Conservation (phyloP, 768 basidiomycete species). For the Solioccasus polychromus region DNA sequence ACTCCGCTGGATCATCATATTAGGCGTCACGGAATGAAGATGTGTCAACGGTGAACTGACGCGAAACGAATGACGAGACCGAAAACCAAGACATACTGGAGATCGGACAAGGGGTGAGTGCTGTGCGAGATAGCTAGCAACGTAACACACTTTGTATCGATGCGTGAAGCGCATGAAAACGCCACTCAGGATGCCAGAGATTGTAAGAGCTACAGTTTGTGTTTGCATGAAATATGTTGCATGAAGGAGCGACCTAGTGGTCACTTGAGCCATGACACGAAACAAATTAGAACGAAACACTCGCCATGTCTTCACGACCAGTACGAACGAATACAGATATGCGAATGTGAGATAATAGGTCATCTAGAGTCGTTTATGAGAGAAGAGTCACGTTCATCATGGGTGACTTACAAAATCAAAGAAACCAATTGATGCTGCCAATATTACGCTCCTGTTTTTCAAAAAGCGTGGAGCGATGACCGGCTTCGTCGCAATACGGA, state of each 20-base stretch:
- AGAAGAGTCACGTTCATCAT: background rate
- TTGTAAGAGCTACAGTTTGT: slow-evolving; percentile 56
- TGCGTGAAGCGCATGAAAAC: slow-evolving; percentile 49
- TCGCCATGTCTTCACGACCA: slow-evolving; percentile 50
- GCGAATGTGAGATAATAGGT: slow-evolving; percentile 69
- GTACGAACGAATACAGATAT: slow-evolving; percentile 69
- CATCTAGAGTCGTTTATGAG: slow-evolving; percentile 34
- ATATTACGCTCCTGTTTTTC: slow-evolving; percentile 54
- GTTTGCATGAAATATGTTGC: slow-evolving; percentile 63
- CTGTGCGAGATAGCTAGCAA: background rate
- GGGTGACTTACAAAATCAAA: slow-evolving; percentile 50
- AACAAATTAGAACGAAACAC: background rate
- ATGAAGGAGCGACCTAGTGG: slow-evolving; percentile 48
- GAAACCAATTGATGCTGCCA: slow-evolving; percentile 59
- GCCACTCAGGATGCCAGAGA: slow-evolving; percentile 64
- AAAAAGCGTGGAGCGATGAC: slow-evolving; percentile 61
- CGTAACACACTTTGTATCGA: slow-evolving; percentile 50
- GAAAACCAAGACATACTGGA: slow-evolving; percentile 45
- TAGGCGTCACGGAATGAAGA: too few species aligned
- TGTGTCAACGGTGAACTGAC: slow-evolving; percentile 21
- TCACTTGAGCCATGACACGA: slow-evolving; percentile 7
- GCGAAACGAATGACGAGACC: slow-evolving; percentile 60
- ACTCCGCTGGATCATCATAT: slow-evolving; percentile 52
- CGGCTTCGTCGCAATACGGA: slow-evolving; percentile 51
- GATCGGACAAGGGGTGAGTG: background rate